Evolutionary conservation across 768 basidiomycete species (phyloP), one percentile per base, ranked within the genome.

Genomic region (Boletus pseudopeckii): DNA sequence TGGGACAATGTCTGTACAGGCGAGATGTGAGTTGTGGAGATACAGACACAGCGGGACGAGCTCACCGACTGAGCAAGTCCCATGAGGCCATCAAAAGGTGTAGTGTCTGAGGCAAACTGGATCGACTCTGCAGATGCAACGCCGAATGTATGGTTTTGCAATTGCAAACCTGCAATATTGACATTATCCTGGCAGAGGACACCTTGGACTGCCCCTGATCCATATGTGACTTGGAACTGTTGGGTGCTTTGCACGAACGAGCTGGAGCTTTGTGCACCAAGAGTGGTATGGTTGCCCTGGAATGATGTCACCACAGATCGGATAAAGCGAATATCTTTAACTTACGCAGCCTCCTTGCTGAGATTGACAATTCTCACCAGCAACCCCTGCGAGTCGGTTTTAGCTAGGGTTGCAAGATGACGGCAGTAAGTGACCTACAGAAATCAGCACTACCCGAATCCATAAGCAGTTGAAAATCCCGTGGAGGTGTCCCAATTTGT

Each of bases 21-120:
- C 6, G 41, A 15, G 37, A 20, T 1, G 40, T 56, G 24, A 51
- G 48, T 18, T 14, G 2, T 7, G 15, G n/a, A 26, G 22, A 30
- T 15, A 38, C 30, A 38, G 3, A 56, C 6, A 0, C 60, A 45
- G 63, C 66, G 8, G 66, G 28, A 39, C 36, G 13, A 17, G 73
- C 80, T 49, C 56, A 84, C 85, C 46, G 85, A 86, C 72, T 85
- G 75, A 7, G 86, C 90, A 45, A 89, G 76, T 34, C 90, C 89
- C 83, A 90, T 86, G 36, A 92, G 68, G 15, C 90, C 88, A 64
- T 90, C 86, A 56, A 88, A 89, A 1, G 79, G 73, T 38, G 75
- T 74, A 1, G 55, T 48, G 58, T 76, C 56, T 36, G 64, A 62
- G 14, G 82, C 74, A 71, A 92, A 91, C 33, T 90, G 82, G 0